Percentiles rank a stretch among this genome's conserved stretches.
Conservation (phyloP, 306 rosid species). For the Vicia sativa region DNA sequence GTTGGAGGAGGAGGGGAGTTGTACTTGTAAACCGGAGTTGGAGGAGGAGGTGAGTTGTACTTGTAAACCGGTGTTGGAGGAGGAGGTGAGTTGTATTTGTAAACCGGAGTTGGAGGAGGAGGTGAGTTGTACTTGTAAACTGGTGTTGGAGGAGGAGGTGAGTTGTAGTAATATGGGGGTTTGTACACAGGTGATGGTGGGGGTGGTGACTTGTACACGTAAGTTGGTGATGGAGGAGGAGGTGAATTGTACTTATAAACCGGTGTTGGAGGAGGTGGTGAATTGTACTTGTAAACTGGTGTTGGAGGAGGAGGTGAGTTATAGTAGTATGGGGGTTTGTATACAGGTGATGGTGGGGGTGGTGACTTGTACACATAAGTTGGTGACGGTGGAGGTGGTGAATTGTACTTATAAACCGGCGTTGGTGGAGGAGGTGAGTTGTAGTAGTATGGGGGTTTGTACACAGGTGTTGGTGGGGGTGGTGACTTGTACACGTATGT, state of each 20-base stretch:
- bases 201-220: constrained; percentile 25
- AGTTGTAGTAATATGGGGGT: not conserved
- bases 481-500: constrained; percentile 38
- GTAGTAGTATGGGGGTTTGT: not conserved
- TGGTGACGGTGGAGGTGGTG: constrained; percentile 49
- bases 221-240: constrained; percentile 19
- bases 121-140: not conserved
- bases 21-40: constrained; percentile 27
- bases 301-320: not conserved
- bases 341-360: constrained; percentile 48
- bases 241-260: constrained; percentile 30
- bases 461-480: constrained; percentile 44
- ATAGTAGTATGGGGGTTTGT: not conserved
- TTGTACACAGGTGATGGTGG: constrained; percentile 33
- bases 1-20: constrained; percentile 44
- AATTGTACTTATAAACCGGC: constrained; percentile 4
- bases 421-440: not conserved
- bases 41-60: constrained; percentile 22
- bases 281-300: constrained; percentile 1
- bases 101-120: not conserved
- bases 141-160: constrained; percentile 55
- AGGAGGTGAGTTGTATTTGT: constrained; percentile 19
- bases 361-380: constrained; percentile 40
- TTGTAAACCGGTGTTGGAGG: constrained; percentile 26
- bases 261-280: constrained; percentile 48